Evolutionary conservation across 2,329 filamentous ascomycete genomes (phyloP).

Genomic region (Clonostachys sp.): DNA sequence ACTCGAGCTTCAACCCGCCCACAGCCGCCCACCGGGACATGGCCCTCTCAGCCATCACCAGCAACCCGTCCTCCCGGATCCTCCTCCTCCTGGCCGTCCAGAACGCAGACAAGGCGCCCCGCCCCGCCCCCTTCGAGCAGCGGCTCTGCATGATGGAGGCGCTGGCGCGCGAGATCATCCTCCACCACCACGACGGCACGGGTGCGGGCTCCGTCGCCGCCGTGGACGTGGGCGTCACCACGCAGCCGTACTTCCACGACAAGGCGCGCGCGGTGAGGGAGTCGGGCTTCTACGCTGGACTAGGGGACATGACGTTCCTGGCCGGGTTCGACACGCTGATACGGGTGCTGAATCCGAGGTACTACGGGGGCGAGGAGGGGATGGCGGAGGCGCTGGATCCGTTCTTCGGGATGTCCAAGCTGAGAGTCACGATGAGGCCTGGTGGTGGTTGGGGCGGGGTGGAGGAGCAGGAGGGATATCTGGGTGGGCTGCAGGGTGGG

Average conservation of each 20-base stretch:
- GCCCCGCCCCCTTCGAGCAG: conserved; percentile 63
- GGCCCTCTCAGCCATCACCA: conserved; percentile 37
- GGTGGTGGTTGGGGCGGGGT: conserved; percentile 53
- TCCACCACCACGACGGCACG: conserved; percentile 11
- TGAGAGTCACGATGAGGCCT: conserved; percentile 61
- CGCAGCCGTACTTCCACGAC: conserved; percentile 68
- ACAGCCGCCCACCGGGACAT: conserved; percentile 57
- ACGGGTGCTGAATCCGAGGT: conserved; percentile 68
- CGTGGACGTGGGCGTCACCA: conserved; percentile 67
- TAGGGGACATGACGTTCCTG: conserved; percentile 40
- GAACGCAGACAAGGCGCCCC: conserved; percentile 63
- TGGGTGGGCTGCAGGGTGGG: conserved; percentile 43
- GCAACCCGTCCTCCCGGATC: conserved; percentile 19
- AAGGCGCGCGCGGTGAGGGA: conserved; percentile 58
- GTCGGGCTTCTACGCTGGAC: conserved; percentile 31
- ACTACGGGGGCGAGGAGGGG: conserved; percentile 41
- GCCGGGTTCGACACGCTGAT: conserved; percentile 74
- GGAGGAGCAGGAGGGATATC: conserved; percentile 35
- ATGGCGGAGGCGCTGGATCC: conserved; percentile 53
- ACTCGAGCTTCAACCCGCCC: conserved; percentile 67
- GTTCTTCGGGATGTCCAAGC: conserved; percentile 57
- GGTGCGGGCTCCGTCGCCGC: conserved; percentile 11
- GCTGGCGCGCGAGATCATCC: conserved; percentile 54
- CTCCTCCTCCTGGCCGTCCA: conserved; percentile 57
- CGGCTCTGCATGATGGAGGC: conserved; percentile 68